These are phyloP conservation scores for Pseudocercospora musae DNA, from an alignment of 2,329 filamentous ascomycete genomes.

Conservation along the genomic window DNA sequence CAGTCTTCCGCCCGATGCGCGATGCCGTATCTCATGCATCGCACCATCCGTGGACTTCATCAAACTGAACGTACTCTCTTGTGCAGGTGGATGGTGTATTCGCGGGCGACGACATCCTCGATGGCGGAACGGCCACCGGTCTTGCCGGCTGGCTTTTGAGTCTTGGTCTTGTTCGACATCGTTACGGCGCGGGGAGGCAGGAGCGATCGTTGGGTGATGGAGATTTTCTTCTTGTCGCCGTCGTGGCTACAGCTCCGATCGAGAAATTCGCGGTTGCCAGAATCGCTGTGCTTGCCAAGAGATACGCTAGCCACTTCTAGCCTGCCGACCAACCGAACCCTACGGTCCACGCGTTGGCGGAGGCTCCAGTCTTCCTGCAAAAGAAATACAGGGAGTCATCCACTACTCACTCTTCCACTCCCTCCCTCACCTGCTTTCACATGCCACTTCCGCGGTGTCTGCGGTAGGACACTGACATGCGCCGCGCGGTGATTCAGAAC, in stretches of 20 bases:
- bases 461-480: conserved; percentile 54
- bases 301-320: neutral
- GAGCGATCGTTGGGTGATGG: conserved; percentile 13
- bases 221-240: conserved; percentile 8
- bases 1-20: conserved; percentile 67
- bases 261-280: neutral
- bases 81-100: conserved; percentile 99
- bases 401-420: neutral
- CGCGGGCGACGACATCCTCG: conserved; percentile 96
- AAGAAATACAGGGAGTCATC: neutral
- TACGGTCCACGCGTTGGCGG: neutral
- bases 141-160: conserved; percentile 63
- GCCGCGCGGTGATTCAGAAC: conserved; percentile 66
- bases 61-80: conserved; percentile 88
- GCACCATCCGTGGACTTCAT: conserved; percentile 65
- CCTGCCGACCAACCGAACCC: neutral
- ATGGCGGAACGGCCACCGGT: conserved; percentile 83
- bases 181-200: conserved; percentile 17
- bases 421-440: neutral
- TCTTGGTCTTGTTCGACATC: conserved; percentile 45
- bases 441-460: neutral
- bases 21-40: neutral
- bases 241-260: conserved; percentile 5
- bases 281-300: neutral
- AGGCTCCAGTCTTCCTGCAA: neutral